A percentile compares a stretch with the other conserved stretches of the same genome.
phyloP scores from a whole-genome alignment of 371 early-diverging fungal genomes.

The Mucor saturninus region DNA sequence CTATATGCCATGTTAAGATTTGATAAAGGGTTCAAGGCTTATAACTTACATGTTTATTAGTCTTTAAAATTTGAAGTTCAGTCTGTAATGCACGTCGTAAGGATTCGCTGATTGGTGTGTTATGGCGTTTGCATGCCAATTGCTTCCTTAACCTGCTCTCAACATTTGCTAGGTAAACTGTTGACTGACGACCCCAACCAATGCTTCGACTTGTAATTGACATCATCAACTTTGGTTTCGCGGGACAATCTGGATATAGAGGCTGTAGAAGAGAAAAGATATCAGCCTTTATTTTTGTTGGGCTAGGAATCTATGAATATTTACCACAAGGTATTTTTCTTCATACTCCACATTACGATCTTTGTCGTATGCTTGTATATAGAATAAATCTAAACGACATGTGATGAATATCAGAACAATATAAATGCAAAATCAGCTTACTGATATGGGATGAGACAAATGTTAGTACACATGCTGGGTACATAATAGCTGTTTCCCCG shows the following conservation, averaged over 20 bases:
- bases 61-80: constrained; percentile 8
- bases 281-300: background rate
- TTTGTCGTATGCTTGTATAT: background rate
- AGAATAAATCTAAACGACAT: background rate
- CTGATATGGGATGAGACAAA: constrained; percentile 19
- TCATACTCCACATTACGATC: background rate
- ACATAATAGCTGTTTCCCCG: constrained; percentile 13
- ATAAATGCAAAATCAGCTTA: background rate
- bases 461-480: constrained; percentile 12
- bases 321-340: background rate
- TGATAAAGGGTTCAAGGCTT: background rate
- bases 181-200: constrained; percentile 12
- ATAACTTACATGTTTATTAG: constrained; percentile 21
- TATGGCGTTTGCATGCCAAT: constrained; percentile 6
- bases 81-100: background rate
- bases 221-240: background rate
- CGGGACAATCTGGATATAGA: background rate
- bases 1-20: constrained; percentile 1
- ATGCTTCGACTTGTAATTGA: background rate
- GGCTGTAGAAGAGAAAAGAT: background rate
- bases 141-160: background rate
- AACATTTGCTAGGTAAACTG: constrained; percentile 10
- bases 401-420: background rate
- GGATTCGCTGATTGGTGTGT: background rate
- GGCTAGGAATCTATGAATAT: background rate